phyloP scores from a whole-genome alignment of 78 protist genomes.

The Chrysochromulina parva region DNA sequence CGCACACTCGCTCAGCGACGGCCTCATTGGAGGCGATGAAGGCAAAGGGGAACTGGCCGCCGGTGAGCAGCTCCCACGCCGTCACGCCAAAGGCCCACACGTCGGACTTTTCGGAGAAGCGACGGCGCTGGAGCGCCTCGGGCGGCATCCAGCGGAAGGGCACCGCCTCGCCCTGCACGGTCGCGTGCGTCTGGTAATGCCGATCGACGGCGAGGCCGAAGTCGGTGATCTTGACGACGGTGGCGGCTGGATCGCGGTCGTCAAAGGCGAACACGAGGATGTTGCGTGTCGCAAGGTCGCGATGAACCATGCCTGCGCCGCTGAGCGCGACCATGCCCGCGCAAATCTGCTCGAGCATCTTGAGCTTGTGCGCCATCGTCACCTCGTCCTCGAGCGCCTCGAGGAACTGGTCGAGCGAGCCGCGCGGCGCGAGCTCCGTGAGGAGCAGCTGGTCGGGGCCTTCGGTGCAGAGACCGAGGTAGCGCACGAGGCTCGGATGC shows the following conservation, averaged over 20 bases:
- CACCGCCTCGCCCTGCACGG: neutral
- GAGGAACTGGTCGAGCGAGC: neutral
- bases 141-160: constrained; percentile 12
- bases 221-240: neutral
- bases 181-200: neutral
- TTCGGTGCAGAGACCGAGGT: neutral
- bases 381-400: neutral
- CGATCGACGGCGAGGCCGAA: constrained; percentile 15
- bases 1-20: neutral
- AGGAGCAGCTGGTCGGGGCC: constrained; percentile 8
- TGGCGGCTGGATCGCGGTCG: neutral
- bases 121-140: constrained; percentile 20
- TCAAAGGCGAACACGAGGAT: neutral
- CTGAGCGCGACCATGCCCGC: constrained; percentile 14
- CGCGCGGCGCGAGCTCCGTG: constrained; percentile 5
- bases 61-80: constrained; percentile 38
- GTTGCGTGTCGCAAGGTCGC: constrained; percentile 1
- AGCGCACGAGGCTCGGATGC: neutral
- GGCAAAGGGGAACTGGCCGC: neutral
- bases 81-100: constrained; percentile 47
- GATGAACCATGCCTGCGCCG: neutral
- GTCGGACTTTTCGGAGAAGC: constrained; percentile 31
- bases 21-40: neutral
- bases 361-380: neutral
- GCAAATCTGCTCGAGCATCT: neutral